Conservation (phyloP, 306 rosid genomes). For the Gleditsia sinensis region DNA sequence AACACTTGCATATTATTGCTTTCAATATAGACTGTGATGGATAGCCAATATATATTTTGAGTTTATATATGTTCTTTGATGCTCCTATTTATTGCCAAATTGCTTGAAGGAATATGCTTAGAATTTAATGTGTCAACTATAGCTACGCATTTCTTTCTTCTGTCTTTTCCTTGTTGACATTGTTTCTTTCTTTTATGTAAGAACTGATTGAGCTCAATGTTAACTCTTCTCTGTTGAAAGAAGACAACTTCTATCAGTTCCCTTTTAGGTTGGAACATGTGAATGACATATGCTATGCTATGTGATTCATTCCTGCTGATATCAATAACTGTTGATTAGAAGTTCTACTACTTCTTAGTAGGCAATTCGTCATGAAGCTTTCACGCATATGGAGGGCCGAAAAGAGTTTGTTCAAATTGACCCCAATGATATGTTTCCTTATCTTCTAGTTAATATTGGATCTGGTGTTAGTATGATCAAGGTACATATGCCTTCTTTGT, state of each 20-base stretch:
- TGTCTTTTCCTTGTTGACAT: conserved; percentile 25
- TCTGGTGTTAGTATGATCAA: conserved; percentile 99
- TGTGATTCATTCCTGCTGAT: conserved; percentile 26
- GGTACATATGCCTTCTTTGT: conserved; percentile 48
- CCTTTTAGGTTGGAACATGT: conserved; percentile 33
- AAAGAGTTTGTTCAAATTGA: conserved; percentile 97
- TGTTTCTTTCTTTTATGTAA: conserved; percentile 27
- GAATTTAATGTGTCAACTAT: background rate
- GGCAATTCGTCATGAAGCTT: conserved; percentile 99
- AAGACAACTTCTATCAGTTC: background rate
- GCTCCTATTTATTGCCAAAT: conserved; percentile 14
- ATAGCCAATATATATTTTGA: background rate
- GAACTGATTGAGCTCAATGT: conserved; percentile 21
- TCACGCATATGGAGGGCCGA: conserved; percentile 97
- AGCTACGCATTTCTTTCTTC: background rate
- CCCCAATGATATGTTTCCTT: conserved; percentile 85
- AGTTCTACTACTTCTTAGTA: conserved; percentile 69
- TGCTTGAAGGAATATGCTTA: conserved; percentile 8
- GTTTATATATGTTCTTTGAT: background rate
- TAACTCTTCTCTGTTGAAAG: conserved; percentile 4
- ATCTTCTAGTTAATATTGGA: conserved; percentile 96
- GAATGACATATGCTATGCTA: conserved; percentile 5
- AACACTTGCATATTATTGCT: background rate
- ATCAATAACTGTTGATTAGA: conserved; percentile 44
- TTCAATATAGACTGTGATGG: background rate